These are phyloP conservation scores for Vairimorpha necatrix DNA, from an alignment of 371 early-diverging fungal genomes.

Conservation along the genomic window DNA sequence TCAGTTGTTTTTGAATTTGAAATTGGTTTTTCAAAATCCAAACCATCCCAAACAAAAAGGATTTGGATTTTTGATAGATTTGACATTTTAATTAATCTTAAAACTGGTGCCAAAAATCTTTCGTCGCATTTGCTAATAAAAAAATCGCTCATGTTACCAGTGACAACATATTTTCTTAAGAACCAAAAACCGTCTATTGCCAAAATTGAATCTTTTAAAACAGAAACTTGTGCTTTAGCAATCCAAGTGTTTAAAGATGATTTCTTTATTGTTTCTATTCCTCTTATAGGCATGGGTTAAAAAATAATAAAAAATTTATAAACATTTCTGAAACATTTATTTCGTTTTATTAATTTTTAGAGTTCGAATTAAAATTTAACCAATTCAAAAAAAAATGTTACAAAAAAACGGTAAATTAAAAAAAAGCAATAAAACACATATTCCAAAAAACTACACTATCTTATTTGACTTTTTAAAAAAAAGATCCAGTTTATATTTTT, in stretches of 20 bases:
- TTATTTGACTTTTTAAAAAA: too few species aligned
- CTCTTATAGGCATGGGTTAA: slow-evolving; percentile 63
- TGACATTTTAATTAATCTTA: slow-evolving; percentile 17
- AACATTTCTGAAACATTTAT: too few species aligned
- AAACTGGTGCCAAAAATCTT: slow-evolving; percentile 19
- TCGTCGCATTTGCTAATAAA: slow-evolving; percentile 21
- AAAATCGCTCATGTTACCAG: background rate
- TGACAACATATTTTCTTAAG: slow-evolving; percentile 49
- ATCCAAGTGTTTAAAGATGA: slow-evolving; percentile 17
- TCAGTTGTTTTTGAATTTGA: background rate
- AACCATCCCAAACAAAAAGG: slow-evolving; percentile 64
- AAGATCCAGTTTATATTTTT: too few species aligned
- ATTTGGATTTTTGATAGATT: slow-evolving; percentile 28
- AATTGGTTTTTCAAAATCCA: slow-evolving; percentile 20
- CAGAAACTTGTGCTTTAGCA: slow-evolving; percentile 22
- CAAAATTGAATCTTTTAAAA: slow-evolving; percentile 48
- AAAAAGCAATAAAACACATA: background rate
- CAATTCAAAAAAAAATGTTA: too few species aligned
- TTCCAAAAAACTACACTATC: too few species aligned
- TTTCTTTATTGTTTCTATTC: slow-evolving; percentile 44
- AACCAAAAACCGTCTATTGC: slow-evolving; percentile 64
- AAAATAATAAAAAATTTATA: background rate
- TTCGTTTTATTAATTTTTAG: background rate
- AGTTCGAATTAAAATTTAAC: background rate
- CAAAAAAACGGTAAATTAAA: background rate